Base-by-base conservation (phyloP, 2,329 filamentous ascomycete genomes). In the Acephala macrosclerotiorum region DNA sequence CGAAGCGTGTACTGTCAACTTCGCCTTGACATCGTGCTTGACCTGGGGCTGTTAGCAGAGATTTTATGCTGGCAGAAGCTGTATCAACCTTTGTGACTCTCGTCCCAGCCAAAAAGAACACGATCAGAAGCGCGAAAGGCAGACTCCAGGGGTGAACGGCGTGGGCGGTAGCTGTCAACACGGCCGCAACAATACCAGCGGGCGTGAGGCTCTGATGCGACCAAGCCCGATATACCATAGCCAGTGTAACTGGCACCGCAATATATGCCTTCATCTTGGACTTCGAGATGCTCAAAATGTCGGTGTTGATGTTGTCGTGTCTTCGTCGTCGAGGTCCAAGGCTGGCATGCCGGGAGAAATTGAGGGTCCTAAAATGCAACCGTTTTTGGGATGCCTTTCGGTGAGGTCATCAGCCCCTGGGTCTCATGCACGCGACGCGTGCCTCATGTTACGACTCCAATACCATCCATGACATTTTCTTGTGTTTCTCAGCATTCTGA, bases 61-160 rank as follows among this genome's bases (percentile, higher is more conserved):
- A n/a, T 36, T 29, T 11, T 9, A 53, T 12, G 11, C 33, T 61
- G 60, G 33, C 58, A 53, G 29, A n/a, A 45, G 14, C 7, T 16
- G 18, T 18, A 62, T 75, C 29, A 77, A 93, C 92, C 81, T 95
- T 94, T 0, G 95, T 97, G 0, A 90, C 94, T 60, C 89, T 83
- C 1, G 91, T 97, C 1, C 94, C 96, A 4, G 91, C 88, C 2
- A 97, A 81, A 79, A 97, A 98, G 82, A 98, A 98, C 40, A 94
- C 86, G 58, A 87, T 86, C 1, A 98, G 84, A 12, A 97, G 84
- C 33, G 86, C 86, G 80, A 97, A 96, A n/a, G 93, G 94, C n/a
- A 94, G 82, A 66, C 92, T 92, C 90, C 93, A 97, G 3, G 95
- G 95, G 78, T 98, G 94, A n/a, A 94, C 80, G 18, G 94, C 93